Base-by-base conservation (phyloP, 1,284 basidiomycete species). In the Gymnopus androsaceus region DNA sequence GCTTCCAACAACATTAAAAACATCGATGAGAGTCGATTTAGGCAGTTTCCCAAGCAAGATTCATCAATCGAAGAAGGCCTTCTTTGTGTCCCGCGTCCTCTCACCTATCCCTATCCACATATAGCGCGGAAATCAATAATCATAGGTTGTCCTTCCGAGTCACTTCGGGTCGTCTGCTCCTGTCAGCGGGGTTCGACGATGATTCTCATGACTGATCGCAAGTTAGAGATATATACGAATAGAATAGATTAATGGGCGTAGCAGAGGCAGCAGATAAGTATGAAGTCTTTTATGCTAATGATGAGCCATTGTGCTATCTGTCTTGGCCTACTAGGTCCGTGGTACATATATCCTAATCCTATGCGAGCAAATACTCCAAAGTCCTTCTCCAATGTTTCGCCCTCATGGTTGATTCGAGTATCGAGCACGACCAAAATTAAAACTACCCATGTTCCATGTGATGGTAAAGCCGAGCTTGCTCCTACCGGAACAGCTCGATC, bases 141-240 rank as follows among this genome's bases (percentile, higher is more conserved):
- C n/a, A n/a, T n/a, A n/a, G n/a, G n/a, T n/a, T n/a, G n/a, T n/a
- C n/a, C n/a, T 61, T 70, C 12, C 61, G 61, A 45, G 60, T 62
- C n/a, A 65, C 63, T 17, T 64, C 66, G 0, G 66, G 65, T 11
- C 64, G 64, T 1, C 66, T 71, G 36, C 64, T 70, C 3, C 64
- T 65, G 4, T 28, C 25, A 44, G 55, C 50, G 30, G 38, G 19
- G n/a, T 33, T 65, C 25, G 57, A 63, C 21, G 63, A 60, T 21
- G 65, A 68, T 51, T 54, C 63, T 1, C 23, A 50, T 11, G 23
- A n/a, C n/a, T n/a, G 27, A 50, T 27, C 31, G 34, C 27, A 37
- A 42, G 8, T 34, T 47, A 11, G 47, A 55, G 54, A 55, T 5
- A 28, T 28, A 14, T 21, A 50, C 5, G 36, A 49, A 1, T 55